Evolutionary conservation across 495 filamentous ascomycete genomes (phyloP).

Genomic region (Thermochaetoides thermophila): DNA sequence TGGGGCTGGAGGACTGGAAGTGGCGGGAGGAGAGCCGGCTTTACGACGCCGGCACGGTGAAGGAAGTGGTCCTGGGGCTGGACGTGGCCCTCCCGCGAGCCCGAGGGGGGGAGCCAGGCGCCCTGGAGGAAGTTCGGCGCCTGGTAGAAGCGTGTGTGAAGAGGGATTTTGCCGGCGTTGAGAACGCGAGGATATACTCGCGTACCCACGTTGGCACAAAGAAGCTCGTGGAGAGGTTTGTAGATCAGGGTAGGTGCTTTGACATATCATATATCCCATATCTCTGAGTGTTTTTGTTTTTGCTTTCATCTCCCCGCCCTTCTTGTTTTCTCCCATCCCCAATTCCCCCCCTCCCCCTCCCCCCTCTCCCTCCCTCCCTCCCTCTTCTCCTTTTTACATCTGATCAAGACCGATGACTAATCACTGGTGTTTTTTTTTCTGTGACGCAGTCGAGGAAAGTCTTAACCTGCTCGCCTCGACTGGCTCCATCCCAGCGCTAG

Average conservation of each 20-base stretch:
- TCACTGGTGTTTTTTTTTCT: no score
- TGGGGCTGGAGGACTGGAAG: conserved; percentile 81
- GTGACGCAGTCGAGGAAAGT: no score
- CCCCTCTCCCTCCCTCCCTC: no score
- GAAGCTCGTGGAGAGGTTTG: conserved; percentile 71
- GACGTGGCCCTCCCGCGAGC: conserved; percentile 3
- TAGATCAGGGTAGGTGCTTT: conserved; percentile 66
- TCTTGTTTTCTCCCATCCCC: no score
- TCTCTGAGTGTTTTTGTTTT: background rate
- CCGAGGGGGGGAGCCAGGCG: conserved; percentile 23
- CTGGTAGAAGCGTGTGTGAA: conserved; percentile 85
- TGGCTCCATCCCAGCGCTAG: no score
- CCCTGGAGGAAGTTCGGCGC: conserved; percentile 55
- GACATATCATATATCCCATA: no score
- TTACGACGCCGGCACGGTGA: conserved; percentile 76
- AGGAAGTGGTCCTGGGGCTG: conserved; percentile 44
- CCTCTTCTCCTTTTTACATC: no score
- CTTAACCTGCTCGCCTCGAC: no score
- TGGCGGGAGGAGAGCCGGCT: conserved; percentile 81
- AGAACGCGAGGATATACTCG: conserved; percentile 84
- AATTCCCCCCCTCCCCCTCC: no score
- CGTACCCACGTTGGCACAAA: conserved; percentile 97
- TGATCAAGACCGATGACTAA: no score
- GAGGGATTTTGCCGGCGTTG: conserved; percentile 92
- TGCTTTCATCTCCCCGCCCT: background rate